Base-by-base conservation (phyloP, 2,329 filamentous ascomycete genomes). In the Talaromyces sp. region DNA sequence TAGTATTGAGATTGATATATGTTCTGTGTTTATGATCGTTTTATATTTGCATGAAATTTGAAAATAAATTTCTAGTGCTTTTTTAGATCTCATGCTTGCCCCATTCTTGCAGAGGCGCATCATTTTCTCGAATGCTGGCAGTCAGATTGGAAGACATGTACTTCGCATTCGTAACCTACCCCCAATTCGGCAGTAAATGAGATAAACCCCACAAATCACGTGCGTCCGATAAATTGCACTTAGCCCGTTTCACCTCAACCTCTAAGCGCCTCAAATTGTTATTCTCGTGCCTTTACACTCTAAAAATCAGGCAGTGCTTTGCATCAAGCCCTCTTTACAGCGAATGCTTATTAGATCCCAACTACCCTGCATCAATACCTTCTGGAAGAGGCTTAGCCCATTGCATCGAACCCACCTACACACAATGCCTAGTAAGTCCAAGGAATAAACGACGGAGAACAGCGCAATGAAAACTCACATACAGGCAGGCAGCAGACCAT, bases 401-500 rank as follows among this genome's bases (percentile, higher is more conserved):
- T 16, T 39, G 36, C 36, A 39, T 19, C 16, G n/a, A 39, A 10
- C 16, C 16, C 36, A 39, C 17, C 17, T 39, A 20, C 42, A 22
- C 39, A 46, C 14, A 46, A 46, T 46, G 43, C 19, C 43, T 8
- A 13, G 43, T 46, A 46, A 10, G 32, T 36, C 14, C 19, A 36
- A 4, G 14, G 9, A 29, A 24, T 8, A 29, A 22, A 35, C 3
- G 13, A 19, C 11, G 1, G 20, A 11, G 9, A 32, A 33, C 16
- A 10, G 2, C 7, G 13, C 5, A 46, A 3, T 2, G 24, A 22
- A 10, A 19, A 36, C 43, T 46, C 9, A 46, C 19, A 36, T 20
- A 17, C 19, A 10, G 16, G 24, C 20, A 46, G 30, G 22, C 14
- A 36, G 19, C 43, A 46, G 46, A 16, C 74, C 75, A 5, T 67